These are phyloP conservation scores for Planoprotostelium fungivorum DNA, from an alignment of 78 protist genomes.

Conservation along the genomic window DNA sequence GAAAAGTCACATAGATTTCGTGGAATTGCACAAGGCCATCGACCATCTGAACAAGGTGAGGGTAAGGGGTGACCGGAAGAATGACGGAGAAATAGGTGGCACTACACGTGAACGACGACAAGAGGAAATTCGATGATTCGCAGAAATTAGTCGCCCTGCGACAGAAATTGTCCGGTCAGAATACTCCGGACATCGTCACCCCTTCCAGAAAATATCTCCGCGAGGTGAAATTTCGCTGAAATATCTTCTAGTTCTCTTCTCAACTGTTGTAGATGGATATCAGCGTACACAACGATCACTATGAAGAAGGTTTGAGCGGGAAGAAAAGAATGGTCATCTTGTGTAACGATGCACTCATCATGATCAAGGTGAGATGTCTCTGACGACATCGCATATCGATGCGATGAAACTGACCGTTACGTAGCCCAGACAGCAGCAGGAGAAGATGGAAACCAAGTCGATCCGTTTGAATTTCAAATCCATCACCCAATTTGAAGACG, in stretches of 20 bases:
- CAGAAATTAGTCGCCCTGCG: background rate
- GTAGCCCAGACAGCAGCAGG: background rate
- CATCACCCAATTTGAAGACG: background rate
- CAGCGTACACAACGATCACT: no score
- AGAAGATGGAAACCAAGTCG: background rate
- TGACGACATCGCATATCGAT: background rate
- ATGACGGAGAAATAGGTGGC: background rate
- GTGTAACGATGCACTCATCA: background rate
- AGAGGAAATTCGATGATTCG: background rate
- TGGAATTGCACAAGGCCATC: conserved; percentile 15
- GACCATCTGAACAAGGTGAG: conserved; percentile 25
- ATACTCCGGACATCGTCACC: background rate
- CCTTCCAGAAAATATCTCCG: background rate
- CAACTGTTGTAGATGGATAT: background rate
- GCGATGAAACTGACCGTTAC: background rate
- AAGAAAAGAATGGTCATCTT: background rate
- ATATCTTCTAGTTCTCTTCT: no score
- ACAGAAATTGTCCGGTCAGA: background rate
- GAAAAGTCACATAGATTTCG: conserved; percentile 49
- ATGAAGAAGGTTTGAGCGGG: background rate
- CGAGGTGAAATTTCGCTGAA: background rate
- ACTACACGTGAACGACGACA: background rate
- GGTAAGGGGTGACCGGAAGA: no score
- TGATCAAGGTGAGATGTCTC: background rate
- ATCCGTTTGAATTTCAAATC: background rate